Conservation (phyloP, 768 basidiomycete genomes). For the Asterophora parasitica region DNA sequence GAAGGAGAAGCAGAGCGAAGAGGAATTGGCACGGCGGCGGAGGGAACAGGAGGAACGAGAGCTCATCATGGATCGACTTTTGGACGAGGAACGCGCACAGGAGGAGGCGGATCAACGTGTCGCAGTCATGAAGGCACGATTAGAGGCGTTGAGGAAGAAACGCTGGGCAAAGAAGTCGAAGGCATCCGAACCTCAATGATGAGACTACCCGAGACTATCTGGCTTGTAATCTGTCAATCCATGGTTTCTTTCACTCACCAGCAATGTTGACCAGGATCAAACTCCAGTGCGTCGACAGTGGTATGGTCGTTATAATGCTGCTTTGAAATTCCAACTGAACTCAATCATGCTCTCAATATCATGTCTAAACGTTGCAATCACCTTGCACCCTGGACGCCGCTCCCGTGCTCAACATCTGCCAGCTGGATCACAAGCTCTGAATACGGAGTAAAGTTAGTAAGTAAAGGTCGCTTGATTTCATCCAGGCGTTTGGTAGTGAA, state of each 20-base stretch:
- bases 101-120: constrained; percentile 85
- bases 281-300: background rate
- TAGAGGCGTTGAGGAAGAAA: constrained; percentile 52
- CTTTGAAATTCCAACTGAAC: too few relatives aligned
- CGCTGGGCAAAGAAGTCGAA: constrained; percentile 21
- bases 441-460: too few relatives aligned
- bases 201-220: too few relatives aligned
- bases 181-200: constrained; percentile 1
- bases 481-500: too few relatives aligned
- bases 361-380: too few relatives aligned
- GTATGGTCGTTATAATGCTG: too few relatives aligned
- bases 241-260: background rate
- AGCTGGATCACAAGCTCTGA: too few relatives aligned
- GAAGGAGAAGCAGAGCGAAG: constrained; percentile 29
- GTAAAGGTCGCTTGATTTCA: too few relatives aligned
- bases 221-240: background rate
- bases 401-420: too few relatives aligned
- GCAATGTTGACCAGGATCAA: background rate
- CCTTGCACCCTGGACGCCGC: too few relatives aligned
- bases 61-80: constrained; percentile 77
- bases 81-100: constrained; percentile 83
- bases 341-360: too few relatives aligned
- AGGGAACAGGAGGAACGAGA: constrained; percentile 73
- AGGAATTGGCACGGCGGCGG: constrained; percentile 41
- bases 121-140: constrained; percentile 51